Evolutionary conservation across 805 yeast genomes (phyloP).

Genomic region (Kregervanrija pseudodelftensis): DNA sequence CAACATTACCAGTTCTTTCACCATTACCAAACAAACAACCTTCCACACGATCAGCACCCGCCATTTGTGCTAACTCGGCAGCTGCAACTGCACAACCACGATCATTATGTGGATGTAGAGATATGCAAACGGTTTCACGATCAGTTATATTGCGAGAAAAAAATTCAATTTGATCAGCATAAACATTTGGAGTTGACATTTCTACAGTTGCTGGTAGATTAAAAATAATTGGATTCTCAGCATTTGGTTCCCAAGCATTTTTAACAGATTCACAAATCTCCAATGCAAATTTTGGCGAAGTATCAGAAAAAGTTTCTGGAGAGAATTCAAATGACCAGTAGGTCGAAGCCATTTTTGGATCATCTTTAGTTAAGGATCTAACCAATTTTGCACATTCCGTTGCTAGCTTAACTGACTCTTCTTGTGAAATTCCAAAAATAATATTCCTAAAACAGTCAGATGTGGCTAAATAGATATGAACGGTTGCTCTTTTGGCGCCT

Average conservation of each 20-base stretch:
- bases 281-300: conserved; percentile 55
- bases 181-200: conserved; percentile 72
- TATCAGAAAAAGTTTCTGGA: conserved; percentile 74
- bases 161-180: conserved; percentile 80
- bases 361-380: conserved; percentile 63
- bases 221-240: conserved; percentile 62
- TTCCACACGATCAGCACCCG: conserved; percentile 85
- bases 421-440: conserved; percentile 57
- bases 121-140: conserved; percentile 65
- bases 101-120: conserved; percentile 79
- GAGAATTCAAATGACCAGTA: conserved; percentile 73
- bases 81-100: conserved; percentile 90
- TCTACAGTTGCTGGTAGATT: conserved; percentile 84
- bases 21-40: conserved; percentile 85
- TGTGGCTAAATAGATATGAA: conserved; percentile 72
- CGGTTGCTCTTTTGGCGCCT: conserved; percentile 71
- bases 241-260: conserved; percentile 65
- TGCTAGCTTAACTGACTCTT: conserved; percentile 54
- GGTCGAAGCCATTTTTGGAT: conserved; percentile 44
- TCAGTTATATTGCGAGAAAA: conserved; percentile 54
- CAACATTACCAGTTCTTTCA: conserved; percentile 84
- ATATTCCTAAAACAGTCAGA: conserved; percentile 68
- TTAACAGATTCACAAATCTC: conserved; percentile 70
- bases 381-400: conserved; percentile 57
- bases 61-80: conserved; percentile 72